These are phyloP conservation scores for Oryza glaberrima DNA, from an alignment of 176 grass and related monocot species.

Conservation along the genomic window DNA sequence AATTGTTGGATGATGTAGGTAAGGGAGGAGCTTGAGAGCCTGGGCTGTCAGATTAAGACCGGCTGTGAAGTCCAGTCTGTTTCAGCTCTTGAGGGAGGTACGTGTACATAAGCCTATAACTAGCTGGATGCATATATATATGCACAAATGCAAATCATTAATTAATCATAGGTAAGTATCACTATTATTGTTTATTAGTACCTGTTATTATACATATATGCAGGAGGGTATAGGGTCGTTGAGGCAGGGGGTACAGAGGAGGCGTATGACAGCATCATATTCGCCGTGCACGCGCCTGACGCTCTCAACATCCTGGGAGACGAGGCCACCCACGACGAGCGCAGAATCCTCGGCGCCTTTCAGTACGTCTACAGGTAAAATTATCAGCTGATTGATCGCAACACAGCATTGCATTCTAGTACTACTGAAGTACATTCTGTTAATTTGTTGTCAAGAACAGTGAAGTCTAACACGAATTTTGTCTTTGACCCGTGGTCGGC, in stretches of 20 bases:
- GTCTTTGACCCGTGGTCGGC: too few relatives aligned
- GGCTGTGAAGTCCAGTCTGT: constrained; percentile 61
- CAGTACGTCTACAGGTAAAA: neutral
- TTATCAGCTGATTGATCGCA: too few relatives aligned
- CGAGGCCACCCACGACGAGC: neutral
- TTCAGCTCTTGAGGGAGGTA: constrained; percentile 60
- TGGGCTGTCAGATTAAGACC: constrained; percentile 74
- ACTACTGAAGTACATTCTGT: too few relatives aligned
- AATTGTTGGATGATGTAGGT: constrained; percentile 43
- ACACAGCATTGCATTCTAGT: too few relatives aligned
- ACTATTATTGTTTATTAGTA: too few relatives aligned
- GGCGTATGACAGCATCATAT: neutral
- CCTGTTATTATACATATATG: too few relatives aligned
- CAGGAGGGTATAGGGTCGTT: neutral
- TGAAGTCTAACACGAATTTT: too few relatives aligned
- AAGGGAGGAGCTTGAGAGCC: constrained; percentile 68
- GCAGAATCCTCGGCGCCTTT: neutral
- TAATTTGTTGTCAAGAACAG: too few relatives aligned
- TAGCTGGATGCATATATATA: too few relatives aligned
- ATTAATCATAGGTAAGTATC: too few relatives aligned
- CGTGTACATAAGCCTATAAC: too few relatives aligned
- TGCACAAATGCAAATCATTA: too few relatives aligned
- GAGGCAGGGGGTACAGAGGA: neutral
- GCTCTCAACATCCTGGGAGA: neutral
- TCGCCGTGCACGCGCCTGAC: neutral